Conservation (phyloP, 208 protist species). For the Leishmania tropica region DNA sequence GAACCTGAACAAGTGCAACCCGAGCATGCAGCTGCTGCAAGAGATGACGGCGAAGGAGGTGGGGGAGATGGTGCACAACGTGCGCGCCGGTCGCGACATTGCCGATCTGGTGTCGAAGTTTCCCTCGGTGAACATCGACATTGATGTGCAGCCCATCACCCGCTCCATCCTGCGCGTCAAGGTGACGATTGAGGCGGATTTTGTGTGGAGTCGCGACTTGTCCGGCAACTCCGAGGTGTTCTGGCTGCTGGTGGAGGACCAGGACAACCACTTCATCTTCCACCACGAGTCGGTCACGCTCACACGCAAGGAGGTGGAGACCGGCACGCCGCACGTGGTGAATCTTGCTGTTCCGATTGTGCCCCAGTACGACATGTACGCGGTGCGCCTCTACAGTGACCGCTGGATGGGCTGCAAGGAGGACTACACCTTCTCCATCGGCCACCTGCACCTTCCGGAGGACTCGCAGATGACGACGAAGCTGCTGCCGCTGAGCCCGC, state of each 20-base stretch:
- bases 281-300: constrained; percentile 85
- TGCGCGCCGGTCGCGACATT: constrained; percentile 83
- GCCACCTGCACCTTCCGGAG: constrained; percentile 96
- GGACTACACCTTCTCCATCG: constrained; percentile 92
- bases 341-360: constrained; percentile 97
- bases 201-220: constrained; percentile 94
- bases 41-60: constrained; percentile 84
- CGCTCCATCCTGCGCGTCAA: constrained; percentile 94
- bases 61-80: constrained; percentile 87
- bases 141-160: constrained; percentile 98
- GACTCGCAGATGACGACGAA: constrained; percentile 94
- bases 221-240: constrained; percentile 94
- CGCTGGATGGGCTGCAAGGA: constrained; percentile 94
- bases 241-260: constrained; percentile 98
- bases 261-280: constrained; percentile 95
- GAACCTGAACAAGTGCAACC: constrained; percentile 74
- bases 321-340: constrained; percentile 80
- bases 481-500: constrained; percentile 95
- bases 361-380: constrained; percentile 98
- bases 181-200: constrained; percentile 89
- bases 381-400: constrained; percentile 95
- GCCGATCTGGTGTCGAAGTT: constrained; percentile 86
- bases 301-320: constrained; percentile 86
- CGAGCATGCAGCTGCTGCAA: constrained; percentile 80
- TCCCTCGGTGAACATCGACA: constrained; percentile 88